phyloP scores from a whole-genome alignment of 2,329 filamentous ascomycete genomes.

The Chaetothyriales sp. region DNA sequence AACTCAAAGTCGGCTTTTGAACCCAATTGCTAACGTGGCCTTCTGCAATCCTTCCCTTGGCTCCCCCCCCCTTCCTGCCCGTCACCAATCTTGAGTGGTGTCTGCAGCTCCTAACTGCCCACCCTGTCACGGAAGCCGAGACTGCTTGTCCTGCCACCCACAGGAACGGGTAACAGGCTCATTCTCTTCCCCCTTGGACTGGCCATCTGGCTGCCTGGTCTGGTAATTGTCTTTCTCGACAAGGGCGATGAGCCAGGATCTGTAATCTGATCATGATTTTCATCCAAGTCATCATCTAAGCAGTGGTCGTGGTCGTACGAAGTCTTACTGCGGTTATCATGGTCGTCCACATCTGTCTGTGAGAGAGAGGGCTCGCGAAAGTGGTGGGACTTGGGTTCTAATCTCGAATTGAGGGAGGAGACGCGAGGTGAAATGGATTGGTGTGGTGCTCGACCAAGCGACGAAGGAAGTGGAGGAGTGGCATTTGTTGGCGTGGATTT shows the following conservation, averaged over 20 bases:
- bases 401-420: not conserved
- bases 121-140: not conserved
- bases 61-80: not conserved
- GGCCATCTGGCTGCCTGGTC: constrained; percentile 15
- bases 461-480: constrained; percentile 10
- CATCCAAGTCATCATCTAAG: constrained; percentile 11
- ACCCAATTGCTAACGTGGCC: not conserved
- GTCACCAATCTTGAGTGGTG: not conserved
- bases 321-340: constrained; percentile 3
- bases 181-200: constrained; percentile 15
- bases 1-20: not conserved
- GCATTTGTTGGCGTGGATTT: constrained; percentile 8
- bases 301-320: constrained; percentile 1
- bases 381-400: constrained; percentile 3
- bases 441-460: constrained; percentile 11
- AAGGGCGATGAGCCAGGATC: constrained; percentile 17
- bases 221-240: constrained; percentile 15
- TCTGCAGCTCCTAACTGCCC: not conserved
- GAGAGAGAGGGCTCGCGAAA: constrained; percentile 5
- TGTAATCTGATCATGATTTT: constrained; percentile 13
- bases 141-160: constrained; percentile 3
- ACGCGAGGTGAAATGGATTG: constrained; percentile 1
- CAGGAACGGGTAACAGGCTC: constrained; percentile 17
- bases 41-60: not conserved
- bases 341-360: constrained; percentile 1